Percentiles rank a stretch among this genome's conserved stretches.
Conservation (phyloP, 139 green algal species). For the Auxenochlorella protothecoides region DNA sequence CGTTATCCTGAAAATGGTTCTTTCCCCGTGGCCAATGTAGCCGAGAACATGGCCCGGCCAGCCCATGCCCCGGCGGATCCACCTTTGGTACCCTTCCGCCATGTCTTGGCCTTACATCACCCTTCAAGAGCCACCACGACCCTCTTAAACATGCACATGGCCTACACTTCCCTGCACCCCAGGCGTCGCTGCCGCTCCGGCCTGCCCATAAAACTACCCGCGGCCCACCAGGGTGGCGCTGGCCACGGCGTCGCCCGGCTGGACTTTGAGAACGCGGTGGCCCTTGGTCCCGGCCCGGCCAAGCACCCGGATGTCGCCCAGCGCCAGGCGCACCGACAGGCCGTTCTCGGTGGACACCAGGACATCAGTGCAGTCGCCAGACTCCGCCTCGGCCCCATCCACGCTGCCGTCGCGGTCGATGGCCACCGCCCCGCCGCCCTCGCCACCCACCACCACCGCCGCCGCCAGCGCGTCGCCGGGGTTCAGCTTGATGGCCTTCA, state of each 20-base stretch:
- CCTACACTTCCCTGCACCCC: too few relatives aligned
- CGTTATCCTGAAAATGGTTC: too few relatives aligned
- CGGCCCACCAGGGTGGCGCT: conserved; percentile 20
- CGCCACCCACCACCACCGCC: conserved; percentile 22
- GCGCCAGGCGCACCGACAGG: conserved; percentile 26
- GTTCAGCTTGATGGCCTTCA: conserved; percentile 15
- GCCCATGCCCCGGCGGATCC: too few relatives aligned
- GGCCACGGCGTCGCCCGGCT: conserved; percentile 30
- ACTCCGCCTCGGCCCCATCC: background rate
- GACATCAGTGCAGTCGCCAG: conserved; percentile 7
- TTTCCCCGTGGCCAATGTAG: too few relatives aligned
- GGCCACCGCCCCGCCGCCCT: background rate
- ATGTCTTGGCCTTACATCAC: too few relatives aligned
- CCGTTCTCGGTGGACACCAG: conserved; percentile 40
- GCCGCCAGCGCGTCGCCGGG: conserved; percentile 26
- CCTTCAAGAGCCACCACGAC: too few relatives aligned
- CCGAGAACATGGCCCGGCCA: too few relatives aligned
- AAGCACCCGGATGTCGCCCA: conserved; percentile 7
- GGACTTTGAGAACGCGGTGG: conserved; percentile 19
- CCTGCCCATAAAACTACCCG: too few relatives aligned
- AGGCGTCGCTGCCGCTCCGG: too few relatives aligned
- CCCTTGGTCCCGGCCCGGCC: conserved; percentile 19
- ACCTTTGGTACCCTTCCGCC: too few relatives aligned
- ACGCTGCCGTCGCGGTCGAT: conserved; percentile 1
- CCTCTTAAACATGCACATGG: too few relatives aligned